Evolutionary conservation across 345 rosid genomes (phyloP).

Genomic region (Citrus australasica): DNA sequence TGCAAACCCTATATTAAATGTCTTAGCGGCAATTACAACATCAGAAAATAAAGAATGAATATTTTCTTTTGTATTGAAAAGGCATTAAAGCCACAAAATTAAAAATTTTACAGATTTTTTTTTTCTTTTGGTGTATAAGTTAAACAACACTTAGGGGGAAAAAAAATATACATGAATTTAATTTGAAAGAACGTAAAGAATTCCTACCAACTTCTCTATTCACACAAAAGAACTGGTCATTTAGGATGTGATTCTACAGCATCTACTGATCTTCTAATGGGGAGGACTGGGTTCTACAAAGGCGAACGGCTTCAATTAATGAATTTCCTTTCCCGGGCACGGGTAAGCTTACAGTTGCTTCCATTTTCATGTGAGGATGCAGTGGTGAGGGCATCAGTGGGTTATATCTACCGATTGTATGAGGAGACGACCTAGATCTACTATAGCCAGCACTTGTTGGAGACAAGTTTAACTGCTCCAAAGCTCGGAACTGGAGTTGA

Average conservation of each 20-base stretch:
- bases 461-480: constrained; percentile 84
- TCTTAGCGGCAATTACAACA: too few species aligned
- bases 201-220: constrained; percentile 46
- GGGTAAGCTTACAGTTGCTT: background rate
- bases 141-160: background rate
- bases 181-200: constrained; percentile 38
- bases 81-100: constrained; percentile 23
- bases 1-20: background rate
- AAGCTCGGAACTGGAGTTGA: constrained; percentile 73
- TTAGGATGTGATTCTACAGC: constrained; percentile 7
- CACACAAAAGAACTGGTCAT: constrained; percentile 59
- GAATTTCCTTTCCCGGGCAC: background rate
- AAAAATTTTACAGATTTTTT: constrained; percentile 17
- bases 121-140: constrained; percentile 10
- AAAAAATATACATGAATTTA: constrained; percentile 3
- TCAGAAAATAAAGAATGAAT: background rate
- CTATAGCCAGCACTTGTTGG: constrained; percentile 49
- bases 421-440: constrained; percentile 35
- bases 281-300: background rate
- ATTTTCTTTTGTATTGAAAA: constrained; percentile 11
- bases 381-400: constrained; percentile 4
- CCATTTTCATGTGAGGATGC: constrained; percentile 3
- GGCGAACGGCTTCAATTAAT: background rate
- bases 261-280: constrained; percentile 29
- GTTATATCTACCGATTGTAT: constrained; percentile 8